A percentile compares a stretch with the other conserved stretches of the same genome.
These are phyloP conservation scores for Vaccinium corymbosum DNA, from an alignment of 148 eudicot genomes.

Conservation along the genomic window DNA sequence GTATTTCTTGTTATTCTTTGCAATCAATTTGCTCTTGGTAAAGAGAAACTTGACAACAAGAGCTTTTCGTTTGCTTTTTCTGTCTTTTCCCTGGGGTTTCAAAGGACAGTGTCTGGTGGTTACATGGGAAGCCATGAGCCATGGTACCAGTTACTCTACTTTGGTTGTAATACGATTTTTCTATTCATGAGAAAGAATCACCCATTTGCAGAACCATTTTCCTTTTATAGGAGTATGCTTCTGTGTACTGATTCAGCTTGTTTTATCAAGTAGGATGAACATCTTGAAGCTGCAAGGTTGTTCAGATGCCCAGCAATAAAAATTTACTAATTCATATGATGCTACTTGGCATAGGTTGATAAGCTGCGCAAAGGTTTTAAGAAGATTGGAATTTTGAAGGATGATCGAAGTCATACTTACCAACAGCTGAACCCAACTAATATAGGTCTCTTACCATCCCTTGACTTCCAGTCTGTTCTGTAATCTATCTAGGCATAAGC, in stretches of 20 bases:
- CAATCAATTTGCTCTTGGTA: background rate
- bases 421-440: constrained; percentile 87
- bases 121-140: background rate
- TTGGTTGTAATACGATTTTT: background rate
- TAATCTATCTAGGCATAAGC: constrained; percentile 11
- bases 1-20: background rate
- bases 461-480: constrained; percentile 2
- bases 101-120: background rate
- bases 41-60: background rate
- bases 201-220: background rate
- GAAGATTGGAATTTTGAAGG: constrained; percentile 69
- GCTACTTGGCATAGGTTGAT: constrained; percentile 44
- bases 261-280: background rate
- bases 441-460: constrained; percentile 49
- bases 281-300: background rate
- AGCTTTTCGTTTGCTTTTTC: background rate
- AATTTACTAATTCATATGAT: constrained; percentile 3
- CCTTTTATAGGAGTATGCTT: constrained; percentile 9
- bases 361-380: constrained; percentile 68
- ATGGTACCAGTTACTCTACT: background rate
- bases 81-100: background rate
- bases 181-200: background rate
- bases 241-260: background rate
- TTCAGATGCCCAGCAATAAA: background rate
- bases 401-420: constrained; percentile 41